These are phyloP conservation scores for Rhizopogon parksii DNA, from an alignment of 1,284 basidiomycete species.

Conservation along the genomic window DNA sequence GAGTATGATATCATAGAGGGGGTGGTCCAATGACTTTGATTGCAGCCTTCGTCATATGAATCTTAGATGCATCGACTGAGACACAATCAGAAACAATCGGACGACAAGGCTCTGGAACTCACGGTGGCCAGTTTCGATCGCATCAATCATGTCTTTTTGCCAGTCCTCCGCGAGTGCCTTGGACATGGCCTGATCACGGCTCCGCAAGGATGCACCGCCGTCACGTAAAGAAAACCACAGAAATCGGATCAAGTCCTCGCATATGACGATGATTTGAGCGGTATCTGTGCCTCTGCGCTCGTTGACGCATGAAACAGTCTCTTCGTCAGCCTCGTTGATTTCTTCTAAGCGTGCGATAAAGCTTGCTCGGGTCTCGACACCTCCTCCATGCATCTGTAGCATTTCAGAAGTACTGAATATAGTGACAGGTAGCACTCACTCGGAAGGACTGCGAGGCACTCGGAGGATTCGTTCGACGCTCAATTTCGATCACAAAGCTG, in stretches of 20 bases:
- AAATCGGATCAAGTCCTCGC: conserved; percentile 21
- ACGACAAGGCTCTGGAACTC: conserved; percentile 5
- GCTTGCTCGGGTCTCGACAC: conserved; percentile 22
- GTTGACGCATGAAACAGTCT: conserved; percentile 18
- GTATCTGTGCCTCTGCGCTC: conserved; percentile 25
- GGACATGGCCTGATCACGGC: conserved; percentile 13
- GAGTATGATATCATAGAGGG: neutral
- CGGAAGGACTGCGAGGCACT: conserved; percentile 16
- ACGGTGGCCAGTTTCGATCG: conserved; percentile 18
- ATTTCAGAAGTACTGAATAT: conserved; percentile 3
- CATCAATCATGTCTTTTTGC: conserved; percentile 17
- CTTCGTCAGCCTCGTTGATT: conserved; percentile 12
- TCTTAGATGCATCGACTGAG: conserved; percentile 2
- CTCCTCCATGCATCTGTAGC: conserved; percentile 22
- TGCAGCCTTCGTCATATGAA: neutral
- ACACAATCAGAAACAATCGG: neutral
- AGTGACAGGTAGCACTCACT: conserved; percentile 8
- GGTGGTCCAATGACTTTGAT: conserved; percentile 3
- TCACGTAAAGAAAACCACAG: conserved; percentile 28
- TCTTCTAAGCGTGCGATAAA: conserved; percentile 18
- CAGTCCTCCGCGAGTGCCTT: conserved; percentile 19
- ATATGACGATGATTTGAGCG: conserved; percentile 26
- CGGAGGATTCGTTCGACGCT: conserved; percentile 11
- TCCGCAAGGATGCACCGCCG: conserved; percentile 18
- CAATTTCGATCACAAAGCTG: conserved; percentile 20